Evolutionary conservation across 192 early-diverging fungal species (phyloP).

Genomic region (Backusella liffmaniae): DNA sequence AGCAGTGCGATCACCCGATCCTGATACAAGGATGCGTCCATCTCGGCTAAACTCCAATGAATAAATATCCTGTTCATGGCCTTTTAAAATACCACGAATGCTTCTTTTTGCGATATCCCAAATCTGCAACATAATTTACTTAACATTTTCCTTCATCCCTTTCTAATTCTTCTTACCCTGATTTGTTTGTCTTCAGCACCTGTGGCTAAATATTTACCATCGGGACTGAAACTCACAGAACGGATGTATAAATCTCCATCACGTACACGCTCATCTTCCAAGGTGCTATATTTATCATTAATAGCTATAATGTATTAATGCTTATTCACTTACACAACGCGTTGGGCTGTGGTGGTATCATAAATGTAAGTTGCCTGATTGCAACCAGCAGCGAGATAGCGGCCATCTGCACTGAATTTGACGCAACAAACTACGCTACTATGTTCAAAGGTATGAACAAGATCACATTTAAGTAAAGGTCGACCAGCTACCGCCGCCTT

Average conservation of each 20-base stretch:
- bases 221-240: slow-evolving; percentile 93
- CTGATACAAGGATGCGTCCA: slow-evolving; percentile 85
- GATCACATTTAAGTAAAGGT: slow-evolving; percentile 54
- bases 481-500: slow-evolving; percentile 47
- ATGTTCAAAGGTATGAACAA: slow-evolving; percentile 57
- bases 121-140: slow-evolving; percentile 37
- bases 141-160: slow-evolving; percentile 15
- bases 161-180: slow-evolving; percentile 48
- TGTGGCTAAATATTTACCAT: slow-evolving; percentile 87
- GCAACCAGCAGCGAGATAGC: slow-evolving; percentile 90
- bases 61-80: slow-evolving; percentile 99
- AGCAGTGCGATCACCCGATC: slow-evolving; percentile 83
- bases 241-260: slow-evolving; percentile 92
- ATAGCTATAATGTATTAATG: neutral
- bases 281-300: slow-evolving; percentile 52
- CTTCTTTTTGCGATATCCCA: slow-evolving; percentile 66
- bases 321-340: slow-evolving; percentile 14
- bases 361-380: slow-evolving; percentile 89
- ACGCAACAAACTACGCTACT: slow-evolving; percentile 95
- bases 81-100: slow-evolving; percentile 67
- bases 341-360: slow-evolving; percentile 45
- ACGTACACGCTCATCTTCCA: slow-evolving; percentile 71
- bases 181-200: slow-evolving; percentile 96
- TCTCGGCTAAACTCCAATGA: slow-evolving; percentile 92
- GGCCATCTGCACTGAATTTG: slow-evolving; percentile 91